Conservation (phyloP, 768 basidiomycete species). For the Ramaria rubella region DNA sequence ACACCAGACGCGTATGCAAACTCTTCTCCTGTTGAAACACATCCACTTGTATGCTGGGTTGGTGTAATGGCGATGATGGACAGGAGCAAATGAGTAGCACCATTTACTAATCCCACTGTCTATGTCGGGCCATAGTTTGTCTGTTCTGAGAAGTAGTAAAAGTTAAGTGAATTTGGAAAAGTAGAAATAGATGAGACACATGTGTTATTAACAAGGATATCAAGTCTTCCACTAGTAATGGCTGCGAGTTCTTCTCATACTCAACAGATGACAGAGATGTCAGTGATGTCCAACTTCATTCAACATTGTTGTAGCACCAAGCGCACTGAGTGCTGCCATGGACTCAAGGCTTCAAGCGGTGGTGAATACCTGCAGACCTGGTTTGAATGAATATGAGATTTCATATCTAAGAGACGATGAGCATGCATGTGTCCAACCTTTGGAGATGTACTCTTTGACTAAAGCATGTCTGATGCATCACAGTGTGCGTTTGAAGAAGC, state of each 20-base stretch:
- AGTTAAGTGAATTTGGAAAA: neutral
- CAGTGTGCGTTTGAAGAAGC: too few species aligned
- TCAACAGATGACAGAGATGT: slow-evolving; percentile 11
- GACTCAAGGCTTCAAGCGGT: slow-evolving; percentile 19
- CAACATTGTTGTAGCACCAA: slow-evolving; percentile 17
- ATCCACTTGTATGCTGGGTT: too few species aligned
- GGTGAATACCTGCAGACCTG: slow-evolving; percentile 26
- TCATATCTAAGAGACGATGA: neutral
- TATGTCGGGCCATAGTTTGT: too few species aligned
- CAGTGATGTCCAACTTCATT: slow-evolving; percentile 25
- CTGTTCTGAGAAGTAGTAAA: slow-evolving; percentile 9
- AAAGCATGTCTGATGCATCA: slow-evolving; percentile 21
- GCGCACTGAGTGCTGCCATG: slow-evolving; percentile 16
- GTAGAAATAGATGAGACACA: slow-evolving; percentile 10
- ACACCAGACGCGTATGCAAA: too few species aligned
- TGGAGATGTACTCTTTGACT: slow-evolving; percentile 13
- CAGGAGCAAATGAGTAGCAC: too few species aligned
- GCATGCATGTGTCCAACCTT: slow-evolving; percentile 9
- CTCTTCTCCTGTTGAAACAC: too few species aligned
- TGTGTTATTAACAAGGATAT: slow-evolving; percentile 26
- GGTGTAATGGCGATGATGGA: too few species aligned
- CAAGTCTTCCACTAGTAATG: slow-evolving; percentile 22
- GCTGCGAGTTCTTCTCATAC: slow-evolving; percentile 12
- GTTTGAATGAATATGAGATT: neutral
- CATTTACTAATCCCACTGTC: too few species aligned